Evolutionary conservation across 1,139 yeast species (phyloP).

Genomic region (Candida sp.): DNA sequence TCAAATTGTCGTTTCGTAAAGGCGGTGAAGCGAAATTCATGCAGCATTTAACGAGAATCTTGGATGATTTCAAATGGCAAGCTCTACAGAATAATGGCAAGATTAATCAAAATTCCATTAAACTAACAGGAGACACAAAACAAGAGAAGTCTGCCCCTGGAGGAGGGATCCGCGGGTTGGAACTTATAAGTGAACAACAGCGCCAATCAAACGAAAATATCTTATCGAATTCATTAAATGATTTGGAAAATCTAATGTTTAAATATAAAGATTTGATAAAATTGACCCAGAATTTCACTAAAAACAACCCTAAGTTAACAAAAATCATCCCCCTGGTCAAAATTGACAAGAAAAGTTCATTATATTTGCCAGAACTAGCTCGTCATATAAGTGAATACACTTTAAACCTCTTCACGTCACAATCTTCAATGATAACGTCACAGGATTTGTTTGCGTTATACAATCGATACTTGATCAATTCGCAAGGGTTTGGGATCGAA

Average conservation of each 20-base stretch:
- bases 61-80: conserved; percentile 50
- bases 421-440: conserved; percentile 37
- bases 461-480: conserved; percentile 32
- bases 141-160: conserved; percentile 5
- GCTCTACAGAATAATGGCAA: conserved; percentile 31
- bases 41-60: conserved; percentile 33
- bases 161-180: conserved; percentile 71
- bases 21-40: conserved; percentile 54
- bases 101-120: conserved; percentile 36
- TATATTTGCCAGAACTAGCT: conserved; percentile 37
- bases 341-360: conserved; percentile 24
- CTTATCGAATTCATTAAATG: conserved; percentile 69
- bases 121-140: conserved; percentile 11
- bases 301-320: conserved; percentile 10
- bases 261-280: conserved; percentile 72
- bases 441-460: conserved; percentile 44
- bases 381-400: conserved; percentile 55
- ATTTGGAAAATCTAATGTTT: conserved; percentile 71
- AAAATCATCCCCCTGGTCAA: conserved; percentile 25
- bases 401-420: conserved; percentile 23
- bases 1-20: conserved; percentile 61
- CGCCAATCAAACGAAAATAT: conserved; percentile 61
- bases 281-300: conserved; percentile 47
- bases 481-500: conserved; percentile 42
- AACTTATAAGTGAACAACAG: conserved; percentile 54